Conservation (phyloP, 2,329 filamentous ascomycete species). For the Colletotrichum costaricense region DNA sequence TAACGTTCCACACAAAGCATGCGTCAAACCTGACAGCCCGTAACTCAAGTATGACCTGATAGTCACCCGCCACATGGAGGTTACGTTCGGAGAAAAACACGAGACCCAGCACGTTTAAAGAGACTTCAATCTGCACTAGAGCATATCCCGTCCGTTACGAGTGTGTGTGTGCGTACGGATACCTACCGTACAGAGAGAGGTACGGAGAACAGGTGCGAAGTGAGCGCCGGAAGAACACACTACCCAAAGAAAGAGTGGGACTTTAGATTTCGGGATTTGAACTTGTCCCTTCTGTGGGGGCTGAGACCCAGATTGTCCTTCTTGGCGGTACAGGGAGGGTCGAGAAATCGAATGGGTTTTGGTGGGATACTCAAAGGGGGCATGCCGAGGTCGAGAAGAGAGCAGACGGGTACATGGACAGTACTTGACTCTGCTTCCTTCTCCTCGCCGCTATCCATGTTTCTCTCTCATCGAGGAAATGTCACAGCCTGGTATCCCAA, state of each 20-base stretch:
- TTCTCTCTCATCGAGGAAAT: neutral
- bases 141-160: neutral
- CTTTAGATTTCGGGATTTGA: constrained; percentile 25
- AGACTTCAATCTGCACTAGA: neutral
- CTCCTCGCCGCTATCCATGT: neutral
- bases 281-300: constrained; percentile 20
- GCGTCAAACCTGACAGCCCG: neutral
- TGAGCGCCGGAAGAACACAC: neutral
- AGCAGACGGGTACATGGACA: neutral
- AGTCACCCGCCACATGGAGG: neutral
- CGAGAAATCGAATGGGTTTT: neutral
- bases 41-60: neutral
- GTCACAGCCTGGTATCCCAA: neutral
- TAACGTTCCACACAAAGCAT: neutral
- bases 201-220: neutral
- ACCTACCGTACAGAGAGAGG: no score
- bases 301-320: constrained; percentile 2
- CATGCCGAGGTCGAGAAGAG: constrained; percentile 5
- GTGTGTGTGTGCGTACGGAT: neutral
- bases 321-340: constrained; percentile 5
- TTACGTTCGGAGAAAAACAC: constrained; percentile 18
- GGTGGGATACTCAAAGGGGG: neutral
- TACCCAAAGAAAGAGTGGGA: constrained; percentile 13
- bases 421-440: neutral
- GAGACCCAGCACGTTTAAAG: constrained; percentile 3